Conservation (phyloP, 805 yeast genomes). For the Nakazawaea ishiwadae region DNA sequence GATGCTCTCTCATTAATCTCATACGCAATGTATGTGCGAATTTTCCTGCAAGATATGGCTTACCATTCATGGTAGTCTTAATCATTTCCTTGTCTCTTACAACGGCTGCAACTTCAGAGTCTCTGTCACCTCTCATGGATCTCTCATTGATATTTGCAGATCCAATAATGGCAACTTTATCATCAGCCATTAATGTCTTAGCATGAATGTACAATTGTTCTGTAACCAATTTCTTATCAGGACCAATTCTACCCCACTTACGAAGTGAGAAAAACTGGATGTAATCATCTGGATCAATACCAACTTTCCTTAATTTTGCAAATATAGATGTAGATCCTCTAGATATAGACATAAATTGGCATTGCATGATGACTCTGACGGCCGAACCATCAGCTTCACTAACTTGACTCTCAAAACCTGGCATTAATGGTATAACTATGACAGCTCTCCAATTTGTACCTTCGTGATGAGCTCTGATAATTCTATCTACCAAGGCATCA, state of each 20-base stretch:
- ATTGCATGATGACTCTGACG: slow-evolving; percentile 94
- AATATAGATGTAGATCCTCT: slow-evolving; percentile 86
- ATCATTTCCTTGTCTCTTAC: slow-evolving; percentile 79
- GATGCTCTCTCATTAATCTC: slow-evolving; percentile 93
- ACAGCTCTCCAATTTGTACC: slow-evolving; percentile 84
- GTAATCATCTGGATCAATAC: slow-evolving; percentile 86
- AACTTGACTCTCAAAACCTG: slow-evolving; percentile 92
- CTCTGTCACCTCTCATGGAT: slow-evolving; percentile 91
- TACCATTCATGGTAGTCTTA: slow-evolving; percentile 72
- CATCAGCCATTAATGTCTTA: slow-evolving; percentile 88
- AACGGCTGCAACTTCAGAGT: slow-evolving; percentile 89
- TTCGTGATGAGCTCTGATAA: slow-evolving; percentile 78
- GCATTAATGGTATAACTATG: slow-evolving; percentile 91
- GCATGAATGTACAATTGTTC: slow-evolving; percentile 95
- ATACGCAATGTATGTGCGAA: slow-evolving; percentile 88
- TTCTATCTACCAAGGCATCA: slow-evolving; percentile 96
- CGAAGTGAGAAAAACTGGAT: slow-evolving; percentile 88
- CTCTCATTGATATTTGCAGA: slow-evolving; percentile 97
- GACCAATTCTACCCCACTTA: slow-evolving; percentile 94
- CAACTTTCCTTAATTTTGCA: slow-evolving; percentile 70
- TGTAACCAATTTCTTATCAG: slow-evolving; percentile 64
- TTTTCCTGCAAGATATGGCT: slow-evolving; percentile 73
- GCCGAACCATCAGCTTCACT: slow-evolving; percentile 92
- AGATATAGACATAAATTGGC: slow-evolving; percentile 90
- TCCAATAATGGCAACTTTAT: slow-evolving; percentile 89